Percentiles rank a stretch among this genome's conserved stretches.
Conservation (phyloP, 1,284 basidiomycete species). For the Naganishia liquefaciens region DNA sequence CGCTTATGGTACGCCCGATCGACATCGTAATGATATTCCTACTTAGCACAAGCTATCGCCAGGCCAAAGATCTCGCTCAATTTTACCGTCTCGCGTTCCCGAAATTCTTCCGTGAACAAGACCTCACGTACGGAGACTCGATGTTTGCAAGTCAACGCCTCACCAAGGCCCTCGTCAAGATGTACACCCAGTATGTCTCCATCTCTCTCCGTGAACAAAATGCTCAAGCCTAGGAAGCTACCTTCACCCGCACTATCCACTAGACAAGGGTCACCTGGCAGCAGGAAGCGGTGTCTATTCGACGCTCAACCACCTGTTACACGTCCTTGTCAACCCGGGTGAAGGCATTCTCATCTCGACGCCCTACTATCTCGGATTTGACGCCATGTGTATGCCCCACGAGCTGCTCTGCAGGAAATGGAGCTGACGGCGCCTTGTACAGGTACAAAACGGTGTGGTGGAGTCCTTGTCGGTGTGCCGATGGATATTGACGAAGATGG, state of each 20-base stretch:
- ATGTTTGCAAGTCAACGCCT: slow-evolving; percentile 51
- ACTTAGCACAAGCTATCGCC: background rate
- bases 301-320: slow-evolving; percentile 45
- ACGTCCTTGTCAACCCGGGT: slow-evolving; percentile 41
- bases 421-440: background rate
- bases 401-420: background rate
- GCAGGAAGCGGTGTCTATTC: slow-evolving; percentile 41
- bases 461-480: slow-evolving; percentile 37
- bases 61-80: slow-evolving; percentile 39
- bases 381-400: slow-evolving; percentile 35
- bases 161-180: slow-evolving; percentile 43
- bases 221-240: slow-evolving; percentile 26
- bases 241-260: slow-evolving; percentile 36
- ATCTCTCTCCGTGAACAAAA: background rate
- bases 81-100: slow-evolving; percentile 47
- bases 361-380: slow-evolving; percentile 48
- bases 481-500: slow-evolving; percentile 29
- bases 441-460: slow-evolving; percentile 31
- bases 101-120: slow-evolving; percentile 41
- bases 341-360: slow-evolving; percentile 45
- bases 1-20: slow-evolving; percentile 43
- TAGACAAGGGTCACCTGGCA: slow-evolving; percentile 41
- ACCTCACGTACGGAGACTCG: slow-evolving; percentile 50
- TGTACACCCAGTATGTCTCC: slow-evolving; percentile 42
- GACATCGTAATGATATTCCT: background rate